Base-by-base conservation (phyloP, 306 rosid genomes). In the Dalbergia cultrata region DNA sequence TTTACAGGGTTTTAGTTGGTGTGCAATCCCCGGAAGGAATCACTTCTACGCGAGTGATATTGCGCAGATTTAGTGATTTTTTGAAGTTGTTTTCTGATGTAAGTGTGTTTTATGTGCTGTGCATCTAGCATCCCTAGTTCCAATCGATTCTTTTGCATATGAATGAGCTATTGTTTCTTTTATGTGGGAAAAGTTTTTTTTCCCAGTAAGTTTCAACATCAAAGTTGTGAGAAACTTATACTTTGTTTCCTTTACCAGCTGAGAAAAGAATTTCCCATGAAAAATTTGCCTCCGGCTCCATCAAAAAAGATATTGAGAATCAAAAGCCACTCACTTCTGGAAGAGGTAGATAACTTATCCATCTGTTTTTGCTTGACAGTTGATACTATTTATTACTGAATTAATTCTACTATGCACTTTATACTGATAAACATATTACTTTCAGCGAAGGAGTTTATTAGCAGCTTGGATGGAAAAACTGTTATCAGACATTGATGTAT, bases 381-480 rank as follows among this genome's bases (percentile, higher is more conserved):
- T 69, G 64, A 19, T 33, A 45, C 45, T 62, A 21, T 76, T 57
- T 58, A 11, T 70, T 63, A 43, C 39, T 13, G 53, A 31, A 45
- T 16, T 45, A 50, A 3, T 69, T 72, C 58, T 50, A 59, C 12
- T 54, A 14, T 72, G 76, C 12, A 35, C 66, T 47, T 62, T 60
- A 66, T 57, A 57, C 83, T 80, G 79, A 82, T 78, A 81, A 82
- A 80, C 68, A 76, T 67, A 52, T 80, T 76, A 76, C 72, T 88
- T 91, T 78, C 93, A 93, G 99, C 89, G 99, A 77, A 91, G 92
- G 72, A 52, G 83, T 34, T 87, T 90, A 50, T 75, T 95, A 87
- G 97, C 90, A 83, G 92, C 91, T 78, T 93, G 99, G 98, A 87
- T 91, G 85, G 88, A 89, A 63, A 95, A 89, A 80, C 57, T 95